These are phyloP conservation scores for Penicillium roqueforti DNA, from an alignment of 495 filamentous ascomycete species.

Conservation along the genomic window DNA sequence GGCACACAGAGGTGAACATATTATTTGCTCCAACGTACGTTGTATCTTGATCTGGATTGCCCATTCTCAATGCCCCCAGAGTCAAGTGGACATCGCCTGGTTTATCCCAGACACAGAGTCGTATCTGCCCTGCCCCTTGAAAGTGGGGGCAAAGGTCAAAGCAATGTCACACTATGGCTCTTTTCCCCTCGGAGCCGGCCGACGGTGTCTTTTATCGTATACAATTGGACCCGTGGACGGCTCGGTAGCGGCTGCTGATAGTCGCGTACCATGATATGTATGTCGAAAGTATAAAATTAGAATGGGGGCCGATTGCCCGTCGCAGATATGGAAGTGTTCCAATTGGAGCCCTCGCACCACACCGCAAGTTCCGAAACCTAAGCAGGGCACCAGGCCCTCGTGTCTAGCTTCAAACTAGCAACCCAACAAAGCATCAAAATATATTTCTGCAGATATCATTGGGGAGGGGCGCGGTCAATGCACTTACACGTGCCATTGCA, in stretches of 20 bases:
- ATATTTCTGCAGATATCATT: neutral
- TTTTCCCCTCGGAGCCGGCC: neutral
- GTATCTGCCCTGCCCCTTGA: neutral
- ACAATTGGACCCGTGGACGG: too few relatives aligned
- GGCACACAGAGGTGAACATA: neutral
- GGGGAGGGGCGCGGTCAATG: conserved; percentile 5
- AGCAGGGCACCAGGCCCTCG: neutral
- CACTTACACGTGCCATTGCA: neutral
- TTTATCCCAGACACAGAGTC: too few relatives aligned
- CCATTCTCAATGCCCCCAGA: too few relatives aligned
- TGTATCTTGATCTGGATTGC: too few relatives aligned
- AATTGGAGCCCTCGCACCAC: neutral
- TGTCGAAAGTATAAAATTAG: neutral
- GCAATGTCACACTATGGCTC: neutral
- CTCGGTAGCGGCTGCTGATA: neutral
- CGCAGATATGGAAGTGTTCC: neutral
- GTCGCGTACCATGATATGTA: neutral
- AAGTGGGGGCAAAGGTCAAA: neutral
- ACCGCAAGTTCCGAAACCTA: neutral
- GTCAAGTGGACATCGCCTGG: neutral
- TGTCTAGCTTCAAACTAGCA: neutral
- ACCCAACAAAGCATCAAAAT: neutral
- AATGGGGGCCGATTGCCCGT: neutral
- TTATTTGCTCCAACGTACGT: too few relatives aligned
- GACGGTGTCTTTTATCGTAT: neutral